A percentile compares a stretch with the other conserved stretches of the same genome.
These are phyloP conservation scores for Ascomycota sp. DNA, from an alignment of 2,329 filamentous ascomycete species.

Conservation along the genomic window DNA sequence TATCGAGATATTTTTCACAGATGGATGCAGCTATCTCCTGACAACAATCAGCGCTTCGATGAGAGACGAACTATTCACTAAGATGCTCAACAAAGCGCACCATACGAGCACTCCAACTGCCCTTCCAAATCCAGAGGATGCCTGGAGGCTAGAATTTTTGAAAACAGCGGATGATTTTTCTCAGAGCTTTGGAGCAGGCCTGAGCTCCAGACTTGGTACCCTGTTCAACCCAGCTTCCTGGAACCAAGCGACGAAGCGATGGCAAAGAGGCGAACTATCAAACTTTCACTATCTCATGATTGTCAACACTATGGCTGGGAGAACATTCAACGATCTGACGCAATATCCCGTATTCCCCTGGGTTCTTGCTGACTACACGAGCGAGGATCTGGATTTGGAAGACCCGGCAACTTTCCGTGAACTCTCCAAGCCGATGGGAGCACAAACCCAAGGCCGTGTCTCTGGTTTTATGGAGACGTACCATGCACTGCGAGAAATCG, in stretches of 20 bases:
- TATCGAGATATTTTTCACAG: slow-evolving; percentile 93
- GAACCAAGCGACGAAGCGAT: slow-evolving; percentile 71
- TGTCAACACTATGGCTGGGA: slow-evolving; percentile 88
- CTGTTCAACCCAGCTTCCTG: slow-evolving; percentile 72
- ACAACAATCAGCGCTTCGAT: slow-evolving; percentile 56
- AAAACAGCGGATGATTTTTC: slow-evolving; percentile 41
- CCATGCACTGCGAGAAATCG: slow-evolving; percentile 75
- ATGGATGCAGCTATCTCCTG: slow-evolving; percentile 83
- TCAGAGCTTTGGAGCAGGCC: slow-evolving; percentile 49
- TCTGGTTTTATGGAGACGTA: slow-evolving; percentile 69
- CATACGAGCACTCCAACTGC: slow-evolving; percentile 53
- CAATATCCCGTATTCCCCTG: slow-evolving; percentile 97
- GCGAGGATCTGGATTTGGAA: slow-evolving; percentile 71
- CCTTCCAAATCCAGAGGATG: slow-evolving; percentile 61
- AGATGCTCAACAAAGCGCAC: slow-evolving; percentile 59
- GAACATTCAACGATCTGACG: slow-evolving; percentile 94
- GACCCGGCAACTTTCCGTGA: slow-evolving; percentile 78
- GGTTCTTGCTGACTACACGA: slow-evolving; percentile 90
- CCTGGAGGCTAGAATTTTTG: slow-evolving; percentile 78
- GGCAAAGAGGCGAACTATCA: slow-evolving; percentile 86
- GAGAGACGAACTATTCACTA: slow-evolving; percentile 63
- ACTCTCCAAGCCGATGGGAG: slow-evolving; percentile 88
- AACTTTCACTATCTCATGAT: slow-evolving; percentile 99
- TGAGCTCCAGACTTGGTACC: slow-evolving; percentile 78
- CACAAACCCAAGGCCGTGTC: slow-evolving; percentile 58